Evolutionary conservation across 192 early-diverging fungal genomes (phyloP).

Genomic region (Coemansia sp.): DNA sequence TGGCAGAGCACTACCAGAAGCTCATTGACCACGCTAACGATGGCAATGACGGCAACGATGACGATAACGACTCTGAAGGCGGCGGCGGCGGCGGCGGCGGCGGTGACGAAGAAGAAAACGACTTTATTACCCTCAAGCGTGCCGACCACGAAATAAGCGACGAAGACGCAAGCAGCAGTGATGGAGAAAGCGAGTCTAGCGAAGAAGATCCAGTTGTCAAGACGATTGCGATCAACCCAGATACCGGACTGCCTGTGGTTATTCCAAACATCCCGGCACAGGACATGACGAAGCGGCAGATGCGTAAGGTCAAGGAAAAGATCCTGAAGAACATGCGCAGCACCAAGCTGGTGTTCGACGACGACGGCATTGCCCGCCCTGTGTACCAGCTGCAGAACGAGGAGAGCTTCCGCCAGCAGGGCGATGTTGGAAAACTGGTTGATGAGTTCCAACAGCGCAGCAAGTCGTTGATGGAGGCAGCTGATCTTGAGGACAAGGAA

Average conservation of each 20-base stretch:
- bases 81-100: constrained; percentile 8
- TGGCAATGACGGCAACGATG: constrained; percentile 34
- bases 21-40: constrained; percentile 67
- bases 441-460: constrained; percentile 72
- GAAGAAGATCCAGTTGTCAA: constrained; percentile 45
- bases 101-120: too few relatives aligned
- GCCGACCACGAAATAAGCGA: constrained; percentile 73
- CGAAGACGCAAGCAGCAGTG: too few relatives aligned
- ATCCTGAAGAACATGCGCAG: constrained; percentile 68
- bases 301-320: constrained; percentile 66
- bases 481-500: constrained; percentile 78
- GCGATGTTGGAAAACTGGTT: constrained; percentile 64
- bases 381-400: constrained; percentile 81
- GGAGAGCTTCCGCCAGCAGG: constrained; percentile 74
- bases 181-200: background rate
- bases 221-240: constrained; percentile 37
- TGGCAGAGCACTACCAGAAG: constrained; percentile 90
- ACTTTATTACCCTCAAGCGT: constrained; percentile 84
- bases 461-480: constrained; percentile 66
- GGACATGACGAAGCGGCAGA: constrained; percentile 47
- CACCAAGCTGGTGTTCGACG: constrained; percentile 87
- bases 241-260: constrained; percentile 34
- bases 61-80: too few relatives aligned
- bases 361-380: constrained; percentile 80
- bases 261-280: constrained; percentile 49